Evolutionary conservation across 2,329 filamentous ascomycete species (phyloP).

Genomic region (Sclerotiophoma versabilis): DNA sequence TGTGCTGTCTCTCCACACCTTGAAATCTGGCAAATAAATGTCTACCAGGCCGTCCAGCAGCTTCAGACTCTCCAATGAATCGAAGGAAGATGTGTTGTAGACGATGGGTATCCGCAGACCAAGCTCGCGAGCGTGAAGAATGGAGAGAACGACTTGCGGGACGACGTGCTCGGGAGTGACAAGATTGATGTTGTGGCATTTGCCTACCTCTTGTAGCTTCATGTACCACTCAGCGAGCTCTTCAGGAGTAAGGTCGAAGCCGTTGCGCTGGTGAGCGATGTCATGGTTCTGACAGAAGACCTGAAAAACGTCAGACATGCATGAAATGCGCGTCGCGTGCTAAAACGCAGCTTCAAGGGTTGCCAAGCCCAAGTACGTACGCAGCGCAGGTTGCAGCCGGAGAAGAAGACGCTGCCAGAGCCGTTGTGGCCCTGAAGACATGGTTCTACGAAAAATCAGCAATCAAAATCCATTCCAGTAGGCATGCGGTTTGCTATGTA

Average conservation of each 20-base stretch:
- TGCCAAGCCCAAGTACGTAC: slow-evolving; percentile 39
- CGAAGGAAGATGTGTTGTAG: slow-evolving; percentile 86
- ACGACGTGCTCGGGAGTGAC: slow-evolving; percentile 88
- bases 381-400: slow-evolving; percentile 76
- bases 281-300: slow-evolving; percentile 70
- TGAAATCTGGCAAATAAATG: slow-evolving; percentile 89
- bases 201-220: slow-evolving; percentile 80
- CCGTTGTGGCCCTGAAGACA: slow-evolving; percentile 85
- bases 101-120: slow-evolving; percentile 77
- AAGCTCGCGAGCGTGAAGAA: slow-evolving; percentile 73
- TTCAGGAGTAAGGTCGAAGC: slow-evolving; percentile 79
- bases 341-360: neutral
- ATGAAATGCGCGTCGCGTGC: no score
- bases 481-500: no score
- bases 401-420: slow-evolving; percentile 82
- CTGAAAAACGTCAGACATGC: neutral
- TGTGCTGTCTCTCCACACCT: slow-evolving; percentile 74
- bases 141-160: slow-evolving; percentile 79
- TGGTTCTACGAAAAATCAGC: slow-evolving; percentile 61
- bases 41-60: slow-evolving; percentile 81
- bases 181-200: slow-evolving; percentile 89
- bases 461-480: neutral
- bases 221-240: slow-evolving; percentile 83
- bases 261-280: slow-evolving; percentile 81
- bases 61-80: slow-evolving; percentile 73